Percentiles rank a stretch among this genome's conserved stretches.
These are phyloP conservation scores for Cryptosporidium canis DNA, from an alignment of 169 alveolate genomes.

Conservation along the genomic window DNA sequence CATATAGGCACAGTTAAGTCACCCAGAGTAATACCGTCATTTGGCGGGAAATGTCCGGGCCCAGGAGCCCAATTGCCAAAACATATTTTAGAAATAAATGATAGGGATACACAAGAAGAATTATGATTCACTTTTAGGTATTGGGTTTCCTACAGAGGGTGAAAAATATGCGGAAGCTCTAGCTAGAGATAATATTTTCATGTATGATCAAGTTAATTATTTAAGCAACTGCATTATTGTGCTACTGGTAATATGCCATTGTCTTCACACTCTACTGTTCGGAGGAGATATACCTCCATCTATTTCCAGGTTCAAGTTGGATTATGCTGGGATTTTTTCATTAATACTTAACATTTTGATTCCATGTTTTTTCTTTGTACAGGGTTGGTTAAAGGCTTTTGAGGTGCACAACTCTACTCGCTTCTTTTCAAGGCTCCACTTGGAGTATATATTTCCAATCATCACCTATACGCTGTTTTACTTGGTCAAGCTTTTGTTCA, in stretches of 20 bases:
- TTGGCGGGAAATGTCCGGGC: not conserved
- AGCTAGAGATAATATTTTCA: not conserved
- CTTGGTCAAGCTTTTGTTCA: slow-evolving; percentile 5
- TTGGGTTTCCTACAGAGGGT: not conserved
- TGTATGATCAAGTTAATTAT: not conserved
- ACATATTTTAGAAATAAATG: not conserved
- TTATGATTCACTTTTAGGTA: not conserved
- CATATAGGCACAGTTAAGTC: too few species aligned
- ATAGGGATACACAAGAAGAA: not conserved
- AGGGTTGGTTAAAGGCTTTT: slow-evolving; percentile 36
- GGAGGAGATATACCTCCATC: slow-evolving; percentile 30
- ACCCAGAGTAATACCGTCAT: not conserved
- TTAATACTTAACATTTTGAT: not conserved
- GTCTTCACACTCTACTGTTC: not conserved
- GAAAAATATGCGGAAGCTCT: not conserved
- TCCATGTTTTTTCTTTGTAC: slow-evolving; percentile 32
- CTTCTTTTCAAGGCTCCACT: not conserved
- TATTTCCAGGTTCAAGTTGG: not conserved
- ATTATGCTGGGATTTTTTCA: not conserved
- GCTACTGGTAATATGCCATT: not conserved
- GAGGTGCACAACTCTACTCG: not conserved
- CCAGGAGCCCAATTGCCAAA: not conserved
- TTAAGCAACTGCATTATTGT: not conserved
- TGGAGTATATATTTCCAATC: slow-evolving; percentile 30
- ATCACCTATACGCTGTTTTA: not conserved